phyloP scores from a whole-genome alignment of 352 stramenopile species.

The Thalassiosira allenii region DNA sequence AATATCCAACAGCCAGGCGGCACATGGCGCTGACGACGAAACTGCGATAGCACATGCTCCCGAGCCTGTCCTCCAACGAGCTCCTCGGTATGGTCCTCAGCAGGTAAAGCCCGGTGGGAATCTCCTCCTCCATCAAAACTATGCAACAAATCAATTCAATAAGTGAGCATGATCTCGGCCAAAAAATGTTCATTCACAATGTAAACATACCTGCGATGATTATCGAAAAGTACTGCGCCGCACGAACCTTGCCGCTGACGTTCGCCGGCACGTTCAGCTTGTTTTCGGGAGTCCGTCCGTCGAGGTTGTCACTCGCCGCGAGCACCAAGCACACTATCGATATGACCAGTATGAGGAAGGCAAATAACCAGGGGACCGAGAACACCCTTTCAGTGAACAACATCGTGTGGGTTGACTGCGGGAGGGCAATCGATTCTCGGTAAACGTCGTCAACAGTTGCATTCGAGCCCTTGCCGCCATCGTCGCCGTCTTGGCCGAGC shows the following conservation, averaged over 20 bases:
- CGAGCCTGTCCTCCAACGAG: conserved; percentile 11
- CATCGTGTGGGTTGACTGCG: conserved; percentile 34
- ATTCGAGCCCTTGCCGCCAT: too few relatives aligned
- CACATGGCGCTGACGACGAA: conserved; percentile 24
- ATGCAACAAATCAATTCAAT: background rate
- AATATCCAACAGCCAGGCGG: conserved; percentile 24
- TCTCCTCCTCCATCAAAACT: conserved; percentile 59
- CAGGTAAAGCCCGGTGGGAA: conserved; percentile 33
- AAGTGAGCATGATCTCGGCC: conserved; percentile 8
- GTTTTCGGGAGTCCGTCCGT: background rate
- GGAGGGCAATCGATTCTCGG: conserved; percentile 33
- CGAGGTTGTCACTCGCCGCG: conserved; percentile 29
- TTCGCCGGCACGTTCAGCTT: conserved; percentile 19
- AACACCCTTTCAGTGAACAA: conserved; percentile 38
- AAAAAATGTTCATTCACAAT: background rate
- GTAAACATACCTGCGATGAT: conserved; percentile 9
- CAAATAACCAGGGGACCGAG: conserved; percentile 34
- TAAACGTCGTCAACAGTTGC: conserved; percentile 4
- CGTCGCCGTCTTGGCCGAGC: too few relatives aligned
- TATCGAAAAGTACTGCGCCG: conserved; percentile 39
- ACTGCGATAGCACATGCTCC: conserved; percentile 20
- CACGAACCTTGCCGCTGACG: conserved; percentile 6
- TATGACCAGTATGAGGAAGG: conserved; percentile 11
- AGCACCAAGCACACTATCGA: conserved; percentile 34
- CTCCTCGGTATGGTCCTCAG: conserved; percentile 33